Conservation (phyloP, 257 asterid species). For the Solanum phureja region DNA sequence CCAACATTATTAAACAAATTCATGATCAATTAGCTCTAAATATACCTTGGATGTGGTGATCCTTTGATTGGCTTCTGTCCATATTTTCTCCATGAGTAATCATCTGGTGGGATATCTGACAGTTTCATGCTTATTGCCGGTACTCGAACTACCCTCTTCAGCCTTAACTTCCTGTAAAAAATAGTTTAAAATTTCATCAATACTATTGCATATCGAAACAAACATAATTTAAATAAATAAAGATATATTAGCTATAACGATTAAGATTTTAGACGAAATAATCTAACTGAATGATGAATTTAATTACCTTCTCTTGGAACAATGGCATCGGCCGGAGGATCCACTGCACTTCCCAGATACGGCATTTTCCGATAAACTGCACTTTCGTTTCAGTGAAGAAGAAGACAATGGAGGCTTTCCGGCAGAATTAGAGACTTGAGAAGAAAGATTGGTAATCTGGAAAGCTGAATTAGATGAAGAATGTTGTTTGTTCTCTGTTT, state of each 20-base stretch:
- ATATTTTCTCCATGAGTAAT: constrained; percentile 95
- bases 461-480: constrained; percentile 35
- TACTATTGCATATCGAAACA: not conserved
- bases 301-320: constrained; percentile 67
- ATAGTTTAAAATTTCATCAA: not conserved
- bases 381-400: constrained; percentile 55
- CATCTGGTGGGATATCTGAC: constrained; percentile 93
- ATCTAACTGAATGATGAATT: not conserved
- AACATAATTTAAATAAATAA: not conserved
- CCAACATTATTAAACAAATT: not conserved
- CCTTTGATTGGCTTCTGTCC: constrained; percentile 99
- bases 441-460: constrained; percentile 30
- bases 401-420: constrained; percentile 79
- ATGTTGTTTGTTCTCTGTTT: constrained; percentile 24
- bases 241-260: not conserved
- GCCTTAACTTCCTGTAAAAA: constrained; percentile 38
- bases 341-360: constrained; percentile 76
- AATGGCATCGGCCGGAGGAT: constrained; percentile 67
- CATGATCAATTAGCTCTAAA: not conserved
- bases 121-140: constrained; percentile 94
- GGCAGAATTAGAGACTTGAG: constrained; percentile 40
- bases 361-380: constrained; percentile 55
- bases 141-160: constrained; percentile 62
- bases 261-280: not conserved
- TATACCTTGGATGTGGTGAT: constrained; percentile 98